Evolutionary conservation across 2,329 filamentous ascomycete species (phyloP), one percentile per base, ranked within the genome.

Genomic region (Chrysoporthe puriensis): DNA sequence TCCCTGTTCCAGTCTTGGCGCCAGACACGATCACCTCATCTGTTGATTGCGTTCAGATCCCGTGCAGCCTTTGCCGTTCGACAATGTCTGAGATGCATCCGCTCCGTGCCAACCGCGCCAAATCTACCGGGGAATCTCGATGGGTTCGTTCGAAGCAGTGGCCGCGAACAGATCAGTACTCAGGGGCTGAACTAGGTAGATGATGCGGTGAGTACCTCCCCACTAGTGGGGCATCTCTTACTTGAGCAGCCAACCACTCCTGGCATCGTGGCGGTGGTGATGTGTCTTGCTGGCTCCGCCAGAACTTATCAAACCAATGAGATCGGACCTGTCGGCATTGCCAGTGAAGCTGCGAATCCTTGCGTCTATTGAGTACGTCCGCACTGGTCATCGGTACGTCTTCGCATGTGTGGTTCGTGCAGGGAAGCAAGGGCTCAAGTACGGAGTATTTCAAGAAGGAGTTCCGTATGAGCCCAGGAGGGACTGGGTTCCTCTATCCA

Each of bases 261-360:
- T 61, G 59, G n/a, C 43, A 46, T 43, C 59, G 59, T 61, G 59
- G 59, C 59, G 59, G 59, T 61, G 59, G 59, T 61, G 59, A 61
- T 61, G 59, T 61, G 59, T 61, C 59, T 44, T 48, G 42, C 43
- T 36, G 58, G 58, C 58, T 7, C 59, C 42, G 18, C 59, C 14
- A 16, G 59, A 40, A 42, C 43, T 26, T 7, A n/a, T 11, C n/a
- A 7, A 21, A 9, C 59, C 59, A 61, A 48, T 61, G 5, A 61
- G 43, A 13, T 26, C 34, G 2, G 11, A 13, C 16, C 43, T 48
- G 59, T n/a, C 42, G 18, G 59, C 42, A 34, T 32, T 26, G 43
- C 43, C 43, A 42, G 43, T 46, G 14, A 34, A 18, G 59, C 59
- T 46, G 26, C 26, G 43, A 26, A 26, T 26, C 26, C 26, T 26